Conservation (phyloP, 352 stramenopile genomes). For the Elongisporangium prolatum region DNA sequence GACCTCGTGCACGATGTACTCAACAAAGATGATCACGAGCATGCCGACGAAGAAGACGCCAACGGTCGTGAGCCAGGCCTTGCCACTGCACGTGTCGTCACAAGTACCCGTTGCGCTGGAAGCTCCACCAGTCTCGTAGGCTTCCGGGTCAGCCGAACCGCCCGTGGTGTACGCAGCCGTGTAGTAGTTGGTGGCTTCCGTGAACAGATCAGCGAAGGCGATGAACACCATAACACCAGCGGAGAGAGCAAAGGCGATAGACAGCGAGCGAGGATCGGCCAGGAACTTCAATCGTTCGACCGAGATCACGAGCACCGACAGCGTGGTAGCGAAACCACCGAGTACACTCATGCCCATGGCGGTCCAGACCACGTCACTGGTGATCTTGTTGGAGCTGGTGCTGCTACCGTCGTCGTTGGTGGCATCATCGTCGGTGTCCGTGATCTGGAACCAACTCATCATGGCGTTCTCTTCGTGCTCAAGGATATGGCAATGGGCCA, state of each 20-base stretch:
- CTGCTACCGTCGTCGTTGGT: constrained; percentile 33
- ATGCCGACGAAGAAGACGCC: constrained; percentile 49
- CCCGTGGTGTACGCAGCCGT: constrained; percentile 36
- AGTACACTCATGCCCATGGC: constrained; percentile 72
- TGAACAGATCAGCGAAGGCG: constrained; percentile 47
- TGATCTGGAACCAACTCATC: constrained; percentile 65
- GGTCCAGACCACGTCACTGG: constrained; percentile 35
- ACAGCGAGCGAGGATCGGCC: constrained; percentile 34
- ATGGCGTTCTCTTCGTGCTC: constrained; percentile 75
- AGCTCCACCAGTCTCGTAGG: constrained; percentile 51
- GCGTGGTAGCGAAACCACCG: constrained; percentile 49
- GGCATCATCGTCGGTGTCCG: constrained; percentile 29
- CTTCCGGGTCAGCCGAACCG: constrained; percentile 44
- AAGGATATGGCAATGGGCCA: constrained; percentile 71
- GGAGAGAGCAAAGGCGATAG: constrained; percentile 53
- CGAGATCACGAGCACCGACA: constrained; percentile 57
- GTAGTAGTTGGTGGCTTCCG: constrained; percentile 47
- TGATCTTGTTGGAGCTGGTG: constrained; percentile 29
- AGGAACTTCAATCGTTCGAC: constrained; percentile 54
- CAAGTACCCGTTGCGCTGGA: constrained; percentile 35
- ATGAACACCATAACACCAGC: constrained; percentile 76
- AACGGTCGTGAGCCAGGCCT: constrained; percentile 42
- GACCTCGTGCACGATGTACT: constrained; percentile 47
- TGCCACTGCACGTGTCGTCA: constrained; percentile 52
- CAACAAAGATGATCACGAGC: constrained; percentile 50